Conservation (phyloP, 2,329 filamentous ascomycete genomes). For the Chaetomium strumarium region DNA sequence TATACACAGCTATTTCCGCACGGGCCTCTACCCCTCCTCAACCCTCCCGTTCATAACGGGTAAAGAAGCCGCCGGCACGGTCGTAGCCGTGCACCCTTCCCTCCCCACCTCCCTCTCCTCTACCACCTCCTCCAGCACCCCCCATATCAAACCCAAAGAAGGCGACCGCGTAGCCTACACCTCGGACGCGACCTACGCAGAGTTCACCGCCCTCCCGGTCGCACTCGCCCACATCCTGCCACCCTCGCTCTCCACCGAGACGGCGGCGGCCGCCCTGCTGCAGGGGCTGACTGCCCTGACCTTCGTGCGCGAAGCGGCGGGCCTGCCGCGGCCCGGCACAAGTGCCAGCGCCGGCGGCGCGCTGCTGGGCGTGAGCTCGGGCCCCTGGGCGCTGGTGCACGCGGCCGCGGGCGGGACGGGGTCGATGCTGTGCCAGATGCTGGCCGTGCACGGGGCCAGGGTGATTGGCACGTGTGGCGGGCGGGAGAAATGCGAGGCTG, state of each 20-base stretch:
- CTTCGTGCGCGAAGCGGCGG: slow-evolving; percentile 62
- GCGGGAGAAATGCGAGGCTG: slow-evolving; percentile 64
- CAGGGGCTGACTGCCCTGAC: slow-evolving; percentile 81
- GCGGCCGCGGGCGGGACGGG: slow-evolving; percentile 82
- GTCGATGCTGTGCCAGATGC: slow-evolving; percentile 66
- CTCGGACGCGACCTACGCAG: slow-evolving; percentile 46
- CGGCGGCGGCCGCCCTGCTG: slow-evolving; percentile 64
- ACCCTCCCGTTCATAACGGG: slow-evolving; percentile 71
- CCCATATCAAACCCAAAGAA: slow-evolving; percentile 39
- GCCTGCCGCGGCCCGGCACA: slow-evolving; percentile 9
- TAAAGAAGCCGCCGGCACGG: slow-evolving; percentile 68
- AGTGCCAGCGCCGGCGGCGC: too few species aligned
- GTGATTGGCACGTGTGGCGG: slow-evolving; percentile 76
- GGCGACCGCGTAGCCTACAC: slow-evolving; percentile 72
- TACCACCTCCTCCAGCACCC: slow-evolving; percentile 30
- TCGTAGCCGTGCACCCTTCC: slow-evolving; percentile 39
- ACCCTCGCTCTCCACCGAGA: slow-evolving; percentile 50
- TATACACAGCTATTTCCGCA: slow-evolving; percentile 66
- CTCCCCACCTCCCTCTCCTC: slow-evolving; percentile 39
- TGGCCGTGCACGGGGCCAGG: slow-evolving; percentile 65
- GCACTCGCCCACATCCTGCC: slow-evolving; percentile 55
- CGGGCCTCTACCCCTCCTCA: slow-evolving; percentile 66
- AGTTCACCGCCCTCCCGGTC: slow-evolving; percentile 50
- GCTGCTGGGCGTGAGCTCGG: slow-evolving; percentile 60
- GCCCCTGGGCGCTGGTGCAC: slow-evolving; percentile 78